These are phyloP conservation scores for Candida corydali DNA, from an alignment of 805 yeast genomes.

Conservation along the genomic window DNA sequence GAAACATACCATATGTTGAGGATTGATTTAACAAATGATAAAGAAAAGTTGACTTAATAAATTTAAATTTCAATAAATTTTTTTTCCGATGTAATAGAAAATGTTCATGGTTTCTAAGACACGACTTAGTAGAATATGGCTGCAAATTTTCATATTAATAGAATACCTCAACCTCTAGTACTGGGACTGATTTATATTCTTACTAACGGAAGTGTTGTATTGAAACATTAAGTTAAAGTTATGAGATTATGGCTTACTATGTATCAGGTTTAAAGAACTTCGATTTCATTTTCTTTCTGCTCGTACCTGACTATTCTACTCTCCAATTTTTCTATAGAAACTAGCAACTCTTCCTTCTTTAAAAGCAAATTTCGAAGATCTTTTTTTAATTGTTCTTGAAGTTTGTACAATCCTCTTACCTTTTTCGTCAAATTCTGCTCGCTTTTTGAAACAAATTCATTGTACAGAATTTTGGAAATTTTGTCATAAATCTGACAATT, in stretches of 20 bases:
- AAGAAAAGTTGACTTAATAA: background rate
- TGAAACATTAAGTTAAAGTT: no score
- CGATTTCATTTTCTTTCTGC: background rate
- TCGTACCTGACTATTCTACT: background rate
- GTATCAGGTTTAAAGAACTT: no score
- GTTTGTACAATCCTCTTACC: conserved; percentile 51
- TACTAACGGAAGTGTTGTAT: no score
- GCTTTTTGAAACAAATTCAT: conserved; percentile 21
- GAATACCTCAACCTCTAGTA: no score
- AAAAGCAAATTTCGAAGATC: conserved; percentile 46
- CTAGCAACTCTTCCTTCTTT: conserved; percentile 33
- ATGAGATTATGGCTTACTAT: no score
- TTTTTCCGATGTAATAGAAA: background rate
- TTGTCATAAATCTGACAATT: conserved; percentile 37
- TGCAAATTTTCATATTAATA: background rate
- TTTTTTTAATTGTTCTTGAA: conserved; percentile 52
- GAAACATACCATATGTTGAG: background rate
- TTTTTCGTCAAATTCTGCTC: conserved; percentile 54
- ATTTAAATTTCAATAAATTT: no score
- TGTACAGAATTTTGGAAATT: conserved; percentile 28
- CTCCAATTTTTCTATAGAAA: conserved; percentile 11
- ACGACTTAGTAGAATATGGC: background rate
- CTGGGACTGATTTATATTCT: no score
- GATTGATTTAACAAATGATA: background rate
- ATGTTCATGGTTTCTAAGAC: background rate